These are phyloP conservation scores for Trichoderma asperelloides DNA, from an alignment of 495 filamentous ascomycete genomes.

Conservation along the genomic window DNA sequence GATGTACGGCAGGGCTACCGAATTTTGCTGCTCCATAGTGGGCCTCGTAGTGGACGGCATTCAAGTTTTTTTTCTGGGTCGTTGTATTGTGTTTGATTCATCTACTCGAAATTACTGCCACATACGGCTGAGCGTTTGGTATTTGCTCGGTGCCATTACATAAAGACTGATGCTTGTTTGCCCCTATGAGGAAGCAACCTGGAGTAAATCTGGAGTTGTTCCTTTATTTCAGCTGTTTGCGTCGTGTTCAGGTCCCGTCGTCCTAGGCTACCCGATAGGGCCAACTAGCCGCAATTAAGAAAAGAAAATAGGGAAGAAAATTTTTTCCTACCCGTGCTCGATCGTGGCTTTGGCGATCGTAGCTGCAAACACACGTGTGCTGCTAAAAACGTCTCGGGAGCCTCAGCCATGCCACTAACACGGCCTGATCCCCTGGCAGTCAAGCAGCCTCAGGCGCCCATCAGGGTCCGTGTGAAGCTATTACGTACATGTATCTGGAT, in stretches of 20 bases:
- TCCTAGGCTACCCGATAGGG: neutral
- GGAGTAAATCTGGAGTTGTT: neutral
- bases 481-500: neutral
- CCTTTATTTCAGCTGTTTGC: neutral
- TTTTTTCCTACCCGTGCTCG: neutral
- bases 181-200: neutral
- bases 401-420: neutral
- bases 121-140: neutral
- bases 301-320: neutral
- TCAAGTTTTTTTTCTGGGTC: neutral
- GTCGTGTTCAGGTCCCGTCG: neutral
- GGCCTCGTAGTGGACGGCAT: neutral
- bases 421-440: neutral
- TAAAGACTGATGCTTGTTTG: neutral
- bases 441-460: neutral
- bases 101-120: neutral
- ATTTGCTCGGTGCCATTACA: neutral
- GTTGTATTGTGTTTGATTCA: neutral
- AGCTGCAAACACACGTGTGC: neutral
- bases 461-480: neutral
- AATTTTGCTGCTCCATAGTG: neutral
- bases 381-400: neutral
- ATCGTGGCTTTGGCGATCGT: neutral
- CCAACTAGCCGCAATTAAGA: neutral
- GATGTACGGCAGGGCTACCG: neutral